Evolutionary conservation across 192 early-diverging fungal species (phyloP), one percentile per base, ranked within the genome.

Genomic region (Podila horticola): DNA sequence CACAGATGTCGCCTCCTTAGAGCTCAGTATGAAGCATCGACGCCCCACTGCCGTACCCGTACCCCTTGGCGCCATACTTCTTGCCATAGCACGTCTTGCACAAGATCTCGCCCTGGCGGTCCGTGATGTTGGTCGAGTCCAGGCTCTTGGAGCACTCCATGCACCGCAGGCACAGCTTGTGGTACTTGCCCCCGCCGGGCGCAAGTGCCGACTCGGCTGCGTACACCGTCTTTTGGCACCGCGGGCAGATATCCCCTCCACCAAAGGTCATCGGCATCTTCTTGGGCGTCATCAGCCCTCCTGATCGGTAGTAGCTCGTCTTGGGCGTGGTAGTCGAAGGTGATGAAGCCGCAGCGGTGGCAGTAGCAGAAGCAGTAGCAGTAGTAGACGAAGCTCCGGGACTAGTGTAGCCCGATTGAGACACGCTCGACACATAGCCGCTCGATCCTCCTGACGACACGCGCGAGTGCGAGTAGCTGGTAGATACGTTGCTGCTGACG

Each of bases 201-300:
- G 76, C 62, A 17, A 64, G 59, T 63, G 88, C 88, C 64, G 86
- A 75, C 72, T 90, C 89, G 11, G 88, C 89, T 57, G 88, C 88
- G 69, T 89, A 90, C 19, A 90, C 89, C 12, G 84, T 69, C 50
- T 90, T 90, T 63, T 82, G 71, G 69, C 89, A 90, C 20, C 86
- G 75, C 22, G 85, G 83, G 51, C 89, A 90, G 33, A 84, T 86
- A 67, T 90, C 89, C 1, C 77, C 77, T 4, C 77, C 77, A 2
- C 77, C 77, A 59, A 73, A 73, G 3, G 68, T 60, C 20, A 66
- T 22, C 0, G 45, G 31, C n/a, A 51, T 28, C 64, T 69, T 81
- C 71, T 81, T 81, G 24, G 77, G 77, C 19, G 77, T 81, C 77
- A 81, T 81, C 33, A 73, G 8, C 9, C 71, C 64, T 12, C 77